Percentiles rank a stretch among this genome's conserved stretches.
phyloP scores from a whole-genome alignment of 768 basidiomycete genomes.

The Kwoniella bestiolae region DNA sequence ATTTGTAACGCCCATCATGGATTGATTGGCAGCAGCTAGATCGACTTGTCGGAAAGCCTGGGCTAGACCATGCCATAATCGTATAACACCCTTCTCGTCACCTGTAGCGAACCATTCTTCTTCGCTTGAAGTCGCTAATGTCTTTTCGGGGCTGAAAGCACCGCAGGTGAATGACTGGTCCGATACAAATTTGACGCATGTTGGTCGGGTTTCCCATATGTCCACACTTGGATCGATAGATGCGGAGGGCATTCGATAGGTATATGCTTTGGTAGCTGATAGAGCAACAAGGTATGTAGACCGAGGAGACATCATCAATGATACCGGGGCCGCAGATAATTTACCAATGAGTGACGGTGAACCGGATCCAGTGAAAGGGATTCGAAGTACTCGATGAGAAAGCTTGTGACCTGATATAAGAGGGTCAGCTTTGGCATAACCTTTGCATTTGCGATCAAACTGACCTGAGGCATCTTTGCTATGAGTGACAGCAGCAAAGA shows the following conservation, averaged over 20 bases:
- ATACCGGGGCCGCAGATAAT: slow-evolving; percentile 36
- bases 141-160: slow-evolving; percentile 77
- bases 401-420: slow-evolving; percentile 11
- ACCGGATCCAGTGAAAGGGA: slow-evolving; percentile 9
- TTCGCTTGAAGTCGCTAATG: slow-evolving; percentile 17
- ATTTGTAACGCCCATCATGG: slow-evolving; percentile 7
- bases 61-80: slow-evolving; percentile 90
- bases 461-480: slow-evolving; percentile 21
- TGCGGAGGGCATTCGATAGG: slow-evolving; percentile 38
- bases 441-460: not conserved
- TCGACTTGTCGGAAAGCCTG: slow-evolving; percentile 57
- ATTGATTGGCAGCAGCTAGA: slow-evolving; percentile 14
- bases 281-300: slow-evolving; percentile 53
- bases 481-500: slow-evolving; percentile 36
- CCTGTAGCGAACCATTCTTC: slow-evolving; percentile 95
- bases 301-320: slow-evolving; percentile 52
- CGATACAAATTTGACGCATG: slow-evolving; percentile 71
- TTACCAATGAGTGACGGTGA: slow-evolving; percentile 28
- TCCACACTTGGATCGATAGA: slow-evolving; percentile 4
- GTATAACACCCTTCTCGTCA: slow-evolving; percentile 78
- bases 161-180: slow-evolving; percentile 80
- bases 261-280: slow-evolving; percentile 50
- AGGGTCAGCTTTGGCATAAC: not conserved
- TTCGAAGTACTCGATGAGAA: slow-evolving; percentile 16
- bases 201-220: slow-evolving; percentile 25